A percentile compares a stretch with the other conserved stretches of the same genome.
phyloP scores from a whole-genome alignment of 192 early-diverging fungal genomes.

The Linnemannia elongata region DNA sequence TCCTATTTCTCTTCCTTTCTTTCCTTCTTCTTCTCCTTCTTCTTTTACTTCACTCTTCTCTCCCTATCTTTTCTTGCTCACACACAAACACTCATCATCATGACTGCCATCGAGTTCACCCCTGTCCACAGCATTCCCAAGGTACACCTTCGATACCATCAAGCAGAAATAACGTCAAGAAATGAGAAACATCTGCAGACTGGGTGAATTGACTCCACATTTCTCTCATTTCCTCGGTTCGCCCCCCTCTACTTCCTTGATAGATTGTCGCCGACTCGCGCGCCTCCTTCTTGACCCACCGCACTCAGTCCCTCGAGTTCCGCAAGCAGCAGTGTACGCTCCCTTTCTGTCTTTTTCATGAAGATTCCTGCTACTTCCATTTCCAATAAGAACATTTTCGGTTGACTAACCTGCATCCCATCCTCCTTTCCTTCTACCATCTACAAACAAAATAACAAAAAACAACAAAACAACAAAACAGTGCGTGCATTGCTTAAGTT shows the following conservation, averaged over 20 bases:
- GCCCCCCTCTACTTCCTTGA: not conserved
- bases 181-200: not conserved
- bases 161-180: not conserved
- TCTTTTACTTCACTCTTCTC: not conserved
- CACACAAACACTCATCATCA: not conserved
- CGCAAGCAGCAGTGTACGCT: slow-evolving; percentile 69
- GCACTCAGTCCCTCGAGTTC: slow-evolving; percentile 60
- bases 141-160: slow-evolving; percentile 11
- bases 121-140: slow-evolving; percentile 41
- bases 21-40: not conserved
- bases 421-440: too few species aligned
- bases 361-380: too few species aligned
- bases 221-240: not conserved
- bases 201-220: not conserved
- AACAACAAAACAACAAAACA: not conserved
- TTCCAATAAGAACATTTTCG: too few species aligned
- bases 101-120: slow-evolving; percentile 25
- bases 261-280: slow-evolving; percentile 41
- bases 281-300: slow-evolving; percentile 29
- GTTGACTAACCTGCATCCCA: too few species aligned
- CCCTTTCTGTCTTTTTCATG: too few species aligned
- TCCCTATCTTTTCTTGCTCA: not conserved
- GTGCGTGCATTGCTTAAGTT: slow-evolving; percentile 32
- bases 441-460: not conserved
- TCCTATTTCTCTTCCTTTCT: not conserved